Percentiles rank a stretch among this genome's conserved stretches.
Evolutionary conservation across 2,329 filamentous ascomycete species (phyloP).

Genomic region (Bretziella fagacearum): DNA sequence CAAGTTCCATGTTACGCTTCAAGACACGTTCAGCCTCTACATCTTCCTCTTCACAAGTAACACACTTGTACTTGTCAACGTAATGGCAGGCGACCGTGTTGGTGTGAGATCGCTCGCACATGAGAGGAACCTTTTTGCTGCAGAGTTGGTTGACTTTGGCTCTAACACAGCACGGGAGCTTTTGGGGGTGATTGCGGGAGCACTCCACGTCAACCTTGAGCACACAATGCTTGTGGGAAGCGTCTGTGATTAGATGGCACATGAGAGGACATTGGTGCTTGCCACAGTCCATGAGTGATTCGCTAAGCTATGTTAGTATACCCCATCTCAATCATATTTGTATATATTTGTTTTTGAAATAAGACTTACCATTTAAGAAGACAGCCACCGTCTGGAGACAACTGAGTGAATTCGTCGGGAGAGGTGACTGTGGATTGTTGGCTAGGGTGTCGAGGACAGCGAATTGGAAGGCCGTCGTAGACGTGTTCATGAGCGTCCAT

Average conservation of each 20-base stretch:
- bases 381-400: constrained; percentile 57
- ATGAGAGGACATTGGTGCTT: constrained; percentile 39
- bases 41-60: constrained; percentile 34
- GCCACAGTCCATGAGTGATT: constrained; percentile 34
- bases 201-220: constrained; percentile 30
- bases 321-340: not conserved
- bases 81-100: constrained; percentile 31
- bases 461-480: constrained; percentile 42
- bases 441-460: constrained; percentile 42
- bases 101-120: constrained; percentile 27
- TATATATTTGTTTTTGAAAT: not conserved
- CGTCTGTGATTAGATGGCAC: constrained; percentile 47
- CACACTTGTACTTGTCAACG: too few species aligned
- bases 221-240: constrained; percentile 29
- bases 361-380: constrained; percentile 32
- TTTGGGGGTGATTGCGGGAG: constrained; percentile 31
- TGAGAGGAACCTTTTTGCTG: constrained; percentile 26
- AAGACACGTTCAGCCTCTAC: constrained; percentile 26
- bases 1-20: constrained; percentile 32
- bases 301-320: constrained; percentile 22
- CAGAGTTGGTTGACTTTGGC: constrained; percentile 34
- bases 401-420: constrained; percentile 40
- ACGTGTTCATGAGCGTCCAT: constrained; percentile 35
- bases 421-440: constrained; percentile 27
- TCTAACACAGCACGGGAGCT: constrained; percentile 28